phyloP scores from a whole-genome alignment of 2,329 filamentous ascomycete species.

The Incumbomyces lentus region DNA sequence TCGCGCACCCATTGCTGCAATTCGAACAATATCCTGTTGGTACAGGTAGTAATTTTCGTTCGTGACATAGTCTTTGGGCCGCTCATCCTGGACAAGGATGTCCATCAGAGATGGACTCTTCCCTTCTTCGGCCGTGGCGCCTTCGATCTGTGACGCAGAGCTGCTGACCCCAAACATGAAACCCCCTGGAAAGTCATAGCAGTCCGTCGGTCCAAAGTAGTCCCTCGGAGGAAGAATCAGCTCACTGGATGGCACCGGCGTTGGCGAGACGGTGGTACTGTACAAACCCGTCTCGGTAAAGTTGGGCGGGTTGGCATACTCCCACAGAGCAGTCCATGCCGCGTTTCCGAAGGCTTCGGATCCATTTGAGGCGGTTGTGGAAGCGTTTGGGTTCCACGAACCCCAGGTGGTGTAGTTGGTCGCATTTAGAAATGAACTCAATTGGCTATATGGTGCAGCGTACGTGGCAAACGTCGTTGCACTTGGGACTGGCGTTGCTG shows the following conservation, averaged over 20 bases:
- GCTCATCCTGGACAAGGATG: conserved; percentile 25
- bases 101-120: conserved; percentile 29
- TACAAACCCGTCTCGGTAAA: conserved; percentile 31
- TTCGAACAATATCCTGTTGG: conserved; percentile 35
- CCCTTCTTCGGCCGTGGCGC: conserved; percentile 32
- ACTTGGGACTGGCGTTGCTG: conserved; percentile 25
- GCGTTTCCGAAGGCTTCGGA: conserved; percentile 27
- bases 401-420: conserved; percentile 26
- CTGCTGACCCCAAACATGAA: conserved; percentile 37
- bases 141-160: conserved; percentile 37
- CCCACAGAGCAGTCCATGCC: conserved; percentile 29
- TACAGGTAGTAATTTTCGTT: conserved; percentile 43
- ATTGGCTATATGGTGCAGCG: conserved; percentile 22
- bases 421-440: conserved; percentile 19
- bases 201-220: conserved; percentile 35
- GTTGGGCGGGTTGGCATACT: conserved; percentile 23
- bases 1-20: conserved; percentile 30
- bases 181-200: conserved; percentile 25
- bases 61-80: conserved; percentile 38
- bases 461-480: conserved; percentile 25
- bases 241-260: conserved; percentile 44
- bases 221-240: conserved; percentile 46
- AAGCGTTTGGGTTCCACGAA: conserved; percentile 26
- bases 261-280: conserved; percentile 43
- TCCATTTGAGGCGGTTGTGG: conserved; percentile 22